These are phyloP conservation scores for Fusarium verticillioides DNA, from an alignment of 2,329 filamentous ascomycete species.

Conservation along the genomic window DNA sequence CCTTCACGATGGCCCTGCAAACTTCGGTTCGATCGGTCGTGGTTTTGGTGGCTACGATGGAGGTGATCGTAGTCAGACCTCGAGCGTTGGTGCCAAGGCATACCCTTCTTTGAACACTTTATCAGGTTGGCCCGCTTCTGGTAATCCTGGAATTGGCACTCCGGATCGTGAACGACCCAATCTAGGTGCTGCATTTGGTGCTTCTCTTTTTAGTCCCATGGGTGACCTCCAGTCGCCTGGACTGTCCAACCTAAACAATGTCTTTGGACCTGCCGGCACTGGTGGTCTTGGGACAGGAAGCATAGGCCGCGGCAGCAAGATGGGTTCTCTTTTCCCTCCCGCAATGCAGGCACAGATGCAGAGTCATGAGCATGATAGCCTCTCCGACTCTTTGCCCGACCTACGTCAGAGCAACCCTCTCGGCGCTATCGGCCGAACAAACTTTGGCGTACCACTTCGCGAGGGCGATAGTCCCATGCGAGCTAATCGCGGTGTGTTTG, in stretches of 20 bases:
- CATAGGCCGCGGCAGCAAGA: conserved; percentile 80
- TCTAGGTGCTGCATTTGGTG: conserved; percentile 75
- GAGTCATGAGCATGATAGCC: conserved; percentile 70
- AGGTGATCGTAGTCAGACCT: conserved; percentile 92
- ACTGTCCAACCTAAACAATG: conserved; percentile 72
- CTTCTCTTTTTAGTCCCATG: conserved; percentile 80
- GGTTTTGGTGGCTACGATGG: conserved; percentile 70
- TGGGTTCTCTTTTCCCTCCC: conserved; percentile 86
- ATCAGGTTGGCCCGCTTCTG: conserved; percentile 69
- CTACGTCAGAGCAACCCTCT: conserved; percentile 71
- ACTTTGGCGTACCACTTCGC: conserved; percentile 64
- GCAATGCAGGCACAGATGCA: conserved; percentile 95
- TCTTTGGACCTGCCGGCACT: conserved; percentile 73
- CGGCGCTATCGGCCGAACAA: conserved; percentile 73
- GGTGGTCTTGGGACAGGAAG: conserved; percentile 69
- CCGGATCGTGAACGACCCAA: conserved; percentile 72
- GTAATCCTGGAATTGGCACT: conserved; percentile 68
- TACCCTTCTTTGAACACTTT: conserved; percentile 72
- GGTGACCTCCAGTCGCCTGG: conserved; percentile 82
- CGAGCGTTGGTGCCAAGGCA: conserved; percentile 82
- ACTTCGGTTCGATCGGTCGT: conserved; percentile 66
- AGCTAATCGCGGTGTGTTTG: conserved; percentile 64
- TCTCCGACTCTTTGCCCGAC: conserved; percentile 68
- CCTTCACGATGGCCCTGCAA: conserved; percentile 53
- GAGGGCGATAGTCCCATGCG: conserved; percentile 71